phyloP scores from a whole-genome alignment of 306 rosid genomes.

The Hylodesmum podocarpum region DNA sequence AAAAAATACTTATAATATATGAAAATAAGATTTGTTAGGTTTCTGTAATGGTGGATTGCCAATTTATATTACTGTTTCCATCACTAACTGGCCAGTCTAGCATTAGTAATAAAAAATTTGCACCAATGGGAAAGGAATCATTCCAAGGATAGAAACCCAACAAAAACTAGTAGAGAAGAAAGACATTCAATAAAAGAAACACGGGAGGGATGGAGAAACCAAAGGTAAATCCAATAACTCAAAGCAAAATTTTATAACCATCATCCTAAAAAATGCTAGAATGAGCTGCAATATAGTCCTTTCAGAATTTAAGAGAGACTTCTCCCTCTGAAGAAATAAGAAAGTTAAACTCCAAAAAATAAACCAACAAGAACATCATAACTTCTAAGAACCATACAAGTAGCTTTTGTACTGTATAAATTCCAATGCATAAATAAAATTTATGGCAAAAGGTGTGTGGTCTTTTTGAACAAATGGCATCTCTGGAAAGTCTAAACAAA shows the following conservation, averaged over 20 bases:
- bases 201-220: too few species aligned
- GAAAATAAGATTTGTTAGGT: too few species aligned
- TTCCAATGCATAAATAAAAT: background rate
- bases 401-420: background rate
- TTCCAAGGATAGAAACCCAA: too few species aligned
- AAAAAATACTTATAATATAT: too few species aligned
- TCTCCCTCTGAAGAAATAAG: background rate
- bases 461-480: background rate
- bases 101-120: too few species aligned
- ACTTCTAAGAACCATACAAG: constrained; percentile 1
- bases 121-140: too few species aligned
- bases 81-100: too few species aligned
- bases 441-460: constrained; percentile 9
- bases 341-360: background rate
- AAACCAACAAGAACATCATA: background rate
- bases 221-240: too few species aligned
- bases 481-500: background rate
- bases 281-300: constrained; percentile 8
- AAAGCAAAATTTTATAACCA: background rate
- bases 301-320: background rate
- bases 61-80: too few species aligned
- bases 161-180: too few species aligned
- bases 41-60: too few species aligned
- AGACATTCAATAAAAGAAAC: too few species aligned
- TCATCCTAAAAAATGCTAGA: background rate